Conservation (phyloP, 129 eudicot genomes). For the Sambucus nigra region DNA sequence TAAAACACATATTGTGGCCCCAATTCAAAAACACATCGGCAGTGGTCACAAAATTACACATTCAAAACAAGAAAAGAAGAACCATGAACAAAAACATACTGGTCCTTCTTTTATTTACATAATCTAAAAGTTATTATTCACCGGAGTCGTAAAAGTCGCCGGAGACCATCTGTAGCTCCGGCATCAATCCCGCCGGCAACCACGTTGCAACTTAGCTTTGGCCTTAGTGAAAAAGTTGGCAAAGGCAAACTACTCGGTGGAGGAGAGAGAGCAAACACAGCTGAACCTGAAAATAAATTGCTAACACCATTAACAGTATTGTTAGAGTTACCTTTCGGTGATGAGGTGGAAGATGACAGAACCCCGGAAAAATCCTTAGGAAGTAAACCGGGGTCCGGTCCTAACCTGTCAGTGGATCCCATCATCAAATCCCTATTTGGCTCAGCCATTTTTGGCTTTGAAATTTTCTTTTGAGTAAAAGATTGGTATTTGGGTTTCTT, state of each 20-base stretch:
- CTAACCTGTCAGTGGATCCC: constrained; percentile 9
- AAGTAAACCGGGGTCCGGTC: constrained; percentile 43
- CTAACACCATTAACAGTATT: constrained; percentile 10
- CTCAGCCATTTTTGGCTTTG: constrained; percentile 19
- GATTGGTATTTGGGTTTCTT: constrained; percentile 31
- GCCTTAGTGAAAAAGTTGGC: constrained; percentile 75
- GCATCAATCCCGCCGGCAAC: constrained; percentile 34
- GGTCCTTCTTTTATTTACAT: too few species aligned
- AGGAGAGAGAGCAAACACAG: constrained; percentile 48
- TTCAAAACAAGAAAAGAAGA: too few species aligned
- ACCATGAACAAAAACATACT: too few species aligned
- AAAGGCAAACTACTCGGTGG: constrained; percentile 95
- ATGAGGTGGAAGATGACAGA: constrained; percentile 4
- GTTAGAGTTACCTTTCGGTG: constrained; percentile 6
- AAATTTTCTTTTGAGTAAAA: constrained; percentile 32
- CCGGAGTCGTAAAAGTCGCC: constrained; percentile 55
- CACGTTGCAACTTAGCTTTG: constrained; percentile 54
- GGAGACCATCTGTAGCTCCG: constrained; percentile 61
- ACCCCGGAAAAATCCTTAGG: constrained; percentile 27
- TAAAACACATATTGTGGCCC: too few species aligned
- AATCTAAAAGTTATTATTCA: constrained; percentile 15
- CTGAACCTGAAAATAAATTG: constrained; percentile 42
- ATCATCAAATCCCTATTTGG: constrained; percentile 12
- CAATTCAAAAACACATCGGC: neutral
- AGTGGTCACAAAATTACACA: too few species aligned